phyloP scores from a whole-genome alignment of 2,329 filamentous ascomycete species.

The Botrytis tulipae region DNA sequence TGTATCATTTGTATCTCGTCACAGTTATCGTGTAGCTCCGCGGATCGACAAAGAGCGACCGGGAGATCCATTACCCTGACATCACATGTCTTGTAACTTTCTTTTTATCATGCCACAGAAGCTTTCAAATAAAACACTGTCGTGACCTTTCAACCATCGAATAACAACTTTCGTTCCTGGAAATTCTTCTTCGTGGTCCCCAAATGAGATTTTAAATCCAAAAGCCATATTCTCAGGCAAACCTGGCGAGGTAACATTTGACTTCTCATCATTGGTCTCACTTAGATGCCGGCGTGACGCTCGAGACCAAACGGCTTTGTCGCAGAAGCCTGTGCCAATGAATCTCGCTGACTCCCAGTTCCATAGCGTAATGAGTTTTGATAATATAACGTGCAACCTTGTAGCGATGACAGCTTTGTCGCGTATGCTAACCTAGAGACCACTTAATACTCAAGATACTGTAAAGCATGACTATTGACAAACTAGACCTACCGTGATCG shows the following conservation, averaged over 20 bases:
- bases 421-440: background rate
- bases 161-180: slow-evolving; percentile 50
- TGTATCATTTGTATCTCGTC: background rate
- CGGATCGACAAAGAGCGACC: too few species aligned
- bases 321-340: slow-evolving; percentile 34
- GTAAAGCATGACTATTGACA: background rate
- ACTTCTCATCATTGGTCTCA: slow-evolving; percentile 29
- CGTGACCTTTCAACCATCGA: slow-evolving; percentile 74
- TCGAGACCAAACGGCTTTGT: slow-evolving; percentile 39
- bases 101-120: slow-evolving; percentile 77
- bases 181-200: slow-evolving; percentile 40
- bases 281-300: slow-evolving; percentile 41
- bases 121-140: slow-evolving; percentile 77
- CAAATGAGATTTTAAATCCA: slow-evolving; percentile 55
- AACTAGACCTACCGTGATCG: slow-evolving; percentile 36
- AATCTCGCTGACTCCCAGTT: slow-evolving; percentile 33
- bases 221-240: slow-evolving; percentile 43
- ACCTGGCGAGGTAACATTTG: slow-evolving; percentile 37
- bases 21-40: too few species aligned
- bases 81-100: background rate
- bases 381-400: slow-evolving; percentile 35
- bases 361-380: slow-evolving; percentile 34
- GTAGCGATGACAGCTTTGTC: slow-evolving; percentile 17
- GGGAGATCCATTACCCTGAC: background rate
- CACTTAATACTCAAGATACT: background rate